Evolutionary conservation across 352 stramenopile genomes (phyloP).

Genomic region (Phytophthora pluvialis): DNA sequence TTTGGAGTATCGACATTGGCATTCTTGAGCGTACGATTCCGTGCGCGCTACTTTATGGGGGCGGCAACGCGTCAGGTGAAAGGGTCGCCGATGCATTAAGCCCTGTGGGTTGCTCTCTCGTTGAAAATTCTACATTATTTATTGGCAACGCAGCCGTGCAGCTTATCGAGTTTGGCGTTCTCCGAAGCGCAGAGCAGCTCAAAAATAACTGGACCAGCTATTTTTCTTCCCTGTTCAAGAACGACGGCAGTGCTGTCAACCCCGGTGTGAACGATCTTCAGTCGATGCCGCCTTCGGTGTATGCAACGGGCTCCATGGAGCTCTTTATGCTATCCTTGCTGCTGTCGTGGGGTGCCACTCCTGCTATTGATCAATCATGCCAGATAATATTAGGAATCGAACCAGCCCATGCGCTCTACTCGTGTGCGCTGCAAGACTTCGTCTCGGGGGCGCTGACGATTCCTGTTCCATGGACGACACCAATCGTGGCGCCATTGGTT

Average conservation of each 20-base stretch:
- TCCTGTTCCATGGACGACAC: slow-evolving; percentile 64
- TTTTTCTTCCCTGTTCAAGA: slow-evolving; percentile 43
- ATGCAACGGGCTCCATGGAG: slow-evolving; percentile 75
- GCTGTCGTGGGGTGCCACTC: slow-evolving; percentile 74
- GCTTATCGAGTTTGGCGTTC: slow-evolving; percentile 70
- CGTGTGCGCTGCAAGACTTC: slow-evolving; percentile 67
- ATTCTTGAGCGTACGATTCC: slow-evolving; percentile 75
- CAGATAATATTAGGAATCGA: slow-evolving; percentile 61
- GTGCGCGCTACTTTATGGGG: slow-evolving; percentile 54
- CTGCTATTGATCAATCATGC: slow-evolving; percentile 74
- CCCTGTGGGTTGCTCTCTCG: slow-evolving; percentile 16
- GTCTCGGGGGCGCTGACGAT: slow-evolving; percentile 69
- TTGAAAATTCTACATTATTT: slow-evolving; percentile 59
- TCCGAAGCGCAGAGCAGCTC: slow-evolving; percentile 69
- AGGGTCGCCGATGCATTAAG: neutral
- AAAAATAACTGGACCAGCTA: slow-evolving; percentile 77
- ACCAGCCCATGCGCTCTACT: slow-evolving; percentile 58
- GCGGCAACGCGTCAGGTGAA: slow-evolving; percentile 41
- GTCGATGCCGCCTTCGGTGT: slow-evolving; percentile 41
- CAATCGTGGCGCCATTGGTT: neutral
- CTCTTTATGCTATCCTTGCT: slow-evolving; percentile 74
- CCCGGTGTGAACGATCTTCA: neutral
- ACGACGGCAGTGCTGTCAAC: neutral
- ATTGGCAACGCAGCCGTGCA: slow-evolving; percentile 64
- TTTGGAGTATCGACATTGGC: slow-evolving; percentile 82